Conservation (phyloP, 345 rosid species). For the Salix suchowensis region DNA sequence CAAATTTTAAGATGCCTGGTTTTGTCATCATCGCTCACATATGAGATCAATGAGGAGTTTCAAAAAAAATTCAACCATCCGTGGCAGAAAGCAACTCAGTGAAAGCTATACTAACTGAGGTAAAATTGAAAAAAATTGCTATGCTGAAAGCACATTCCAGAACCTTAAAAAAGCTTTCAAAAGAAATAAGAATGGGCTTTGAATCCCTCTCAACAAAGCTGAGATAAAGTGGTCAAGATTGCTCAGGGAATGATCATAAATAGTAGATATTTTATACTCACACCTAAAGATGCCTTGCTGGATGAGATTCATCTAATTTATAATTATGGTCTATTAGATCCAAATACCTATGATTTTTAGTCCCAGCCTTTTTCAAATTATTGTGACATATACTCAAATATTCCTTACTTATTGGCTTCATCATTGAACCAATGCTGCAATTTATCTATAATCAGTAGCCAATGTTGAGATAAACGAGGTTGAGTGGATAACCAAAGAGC, state of each 20-base stretch:
- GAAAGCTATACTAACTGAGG: background rate
- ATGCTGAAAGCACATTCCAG: background rate
- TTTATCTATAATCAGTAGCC: background rate
- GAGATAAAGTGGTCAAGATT: background rate
- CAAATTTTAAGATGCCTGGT: background rate
- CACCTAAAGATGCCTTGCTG: background rate
- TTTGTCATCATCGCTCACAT: background rate
- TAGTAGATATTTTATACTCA: background rate
- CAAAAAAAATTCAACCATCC: background rate
- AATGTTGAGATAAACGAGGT: background rate
- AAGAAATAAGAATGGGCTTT: background rate
- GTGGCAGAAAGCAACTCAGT: background rate
- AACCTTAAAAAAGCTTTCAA: background rate
- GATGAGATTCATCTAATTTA: background rate
- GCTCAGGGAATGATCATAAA: background rate
- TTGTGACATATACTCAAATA: background rate
- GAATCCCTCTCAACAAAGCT: too few relatives aligned
- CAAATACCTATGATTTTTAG: background rate
- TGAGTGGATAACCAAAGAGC: background rate
- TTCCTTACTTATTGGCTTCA: background rate
- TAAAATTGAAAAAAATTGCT: background rate
- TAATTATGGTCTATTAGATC: background rate
- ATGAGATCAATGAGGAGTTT: background rate
- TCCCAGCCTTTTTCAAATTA: background rate
- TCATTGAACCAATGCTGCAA: background rate